Evolutionary conservation across 179 eudicot species (phyloP), one percentile per base, ranked within the genome.

Genomic region (Corrigiola litoralis): DNA sequence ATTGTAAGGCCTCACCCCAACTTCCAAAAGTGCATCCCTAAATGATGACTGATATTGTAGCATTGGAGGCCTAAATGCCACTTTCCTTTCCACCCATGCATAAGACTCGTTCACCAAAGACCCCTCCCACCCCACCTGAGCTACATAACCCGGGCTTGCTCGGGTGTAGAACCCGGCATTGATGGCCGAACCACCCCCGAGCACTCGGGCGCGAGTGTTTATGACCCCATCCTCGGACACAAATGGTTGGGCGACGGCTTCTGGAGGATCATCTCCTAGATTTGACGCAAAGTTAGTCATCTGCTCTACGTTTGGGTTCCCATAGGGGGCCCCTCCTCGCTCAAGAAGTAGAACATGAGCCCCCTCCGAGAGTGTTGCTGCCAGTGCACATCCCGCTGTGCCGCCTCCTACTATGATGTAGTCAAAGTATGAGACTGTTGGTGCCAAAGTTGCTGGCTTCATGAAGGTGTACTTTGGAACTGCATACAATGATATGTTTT

Each of bases 1-100:
- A 40, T 86, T 87, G 49, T 87, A 11, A 1, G 98, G 98, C 52
- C 44, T 21, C 7, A 90, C 75, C 1, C 95, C 95, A 3, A 65
- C 85, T 40, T 92, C 96, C 2, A 87, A 42, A 50, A 92, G 41
- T 29, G 90, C 98, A 51, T 74, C 31, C 49, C 38, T 58, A 44
- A 74, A 74, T 0, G 78, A 74, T 18, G 67, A 23, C 51, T 74
- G 78, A 25, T 63, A 69, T 28, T 68, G 7, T 25, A 57, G 40
- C 78, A 74, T 64, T 34, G 70, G 52, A 1, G 78, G 78, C 12
- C 27, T 64, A 58, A 69, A 74, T 16, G 70, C 78, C 4, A 74
- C 78, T 49, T 74, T 74, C 68, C 45, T 69, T 21, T 74, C 78
- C 11, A 64, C 70, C 78, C 78, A 74, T 42, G 38, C 41, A 51